These are phyloP conservation scores for Kockiozyma suomiensis DNA, from an alignment of 805 yeast genomes.

Conservation along the genomic window DNA sequence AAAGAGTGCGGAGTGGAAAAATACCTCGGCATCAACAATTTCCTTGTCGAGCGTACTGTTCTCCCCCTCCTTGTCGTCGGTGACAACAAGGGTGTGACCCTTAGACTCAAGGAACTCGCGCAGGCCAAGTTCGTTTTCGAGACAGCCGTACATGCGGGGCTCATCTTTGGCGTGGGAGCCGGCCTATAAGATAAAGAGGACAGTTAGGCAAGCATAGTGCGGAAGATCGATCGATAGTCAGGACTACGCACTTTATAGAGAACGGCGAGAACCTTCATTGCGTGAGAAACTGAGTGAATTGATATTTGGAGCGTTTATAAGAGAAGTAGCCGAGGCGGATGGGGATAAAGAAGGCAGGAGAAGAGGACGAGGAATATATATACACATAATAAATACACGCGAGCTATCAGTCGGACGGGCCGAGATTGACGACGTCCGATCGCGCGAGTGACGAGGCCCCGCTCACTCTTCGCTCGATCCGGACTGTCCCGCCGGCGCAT, in stretches of 20 bases:
- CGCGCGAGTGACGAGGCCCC: conserved; percentile 8
- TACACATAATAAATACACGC: not conserved
- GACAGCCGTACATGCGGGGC: conserved; percentile 64
- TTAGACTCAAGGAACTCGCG: conserved; percentile 61
- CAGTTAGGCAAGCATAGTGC: not conserved
- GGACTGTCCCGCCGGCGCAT: not conserved
- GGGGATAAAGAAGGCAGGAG: not conserved
- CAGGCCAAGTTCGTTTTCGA: conserved; percentile 76
- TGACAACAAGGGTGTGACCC: conserved; percentile 69
- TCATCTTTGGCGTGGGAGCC: conserved; percentile 58
- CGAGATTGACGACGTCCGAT: conserved; percentile 9
- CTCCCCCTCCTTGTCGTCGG: conserved; percentile 69
- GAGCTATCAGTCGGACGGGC: not conserved
- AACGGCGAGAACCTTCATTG: conserved; percentile 43
- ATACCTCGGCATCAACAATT: conserved; percentile 67
- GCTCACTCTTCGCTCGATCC: conserved; percentile 3
- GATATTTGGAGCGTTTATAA: not conserved
- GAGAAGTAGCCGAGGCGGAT: not conserved
- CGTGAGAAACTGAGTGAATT: not conserved
- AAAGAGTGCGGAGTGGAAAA: not conserved
- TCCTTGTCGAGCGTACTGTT: conserved; percentile 62
- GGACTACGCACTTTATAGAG: conserved; percentile 35
- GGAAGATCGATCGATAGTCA: not conserved
- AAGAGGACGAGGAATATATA: not conserved
- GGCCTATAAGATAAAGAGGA: conserved; percentile 19